Evolutionary conservation across 2,329 filamentous ascomycete genomes (phyloP), one percentile per base, ranked within the genome.

Genomic region (Botrytis elliptica): DNA sequence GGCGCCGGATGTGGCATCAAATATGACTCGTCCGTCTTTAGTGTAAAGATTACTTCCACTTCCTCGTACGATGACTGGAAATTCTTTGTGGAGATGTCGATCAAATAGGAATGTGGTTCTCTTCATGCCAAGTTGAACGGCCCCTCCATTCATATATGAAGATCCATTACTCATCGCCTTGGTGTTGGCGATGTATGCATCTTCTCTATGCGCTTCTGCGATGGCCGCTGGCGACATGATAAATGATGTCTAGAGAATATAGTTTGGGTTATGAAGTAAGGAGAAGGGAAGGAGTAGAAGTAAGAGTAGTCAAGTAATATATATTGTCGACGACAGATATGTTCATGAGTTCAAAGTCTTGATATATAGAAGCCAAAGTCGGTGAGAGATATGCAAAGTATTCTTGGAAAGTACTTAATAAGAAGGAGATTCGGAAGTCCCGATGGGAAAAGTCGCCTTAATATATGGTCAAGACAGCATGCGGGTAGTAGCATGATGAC

Each of bases 1-100:
- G 4, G 93, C 91, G 33, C 93, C 93, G 42, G 91, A 88, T 33
- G 90, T 92, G 1, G 89, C 91, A 80, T 96, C 93, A 22, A 94
- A 86, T 62, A 96, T 87, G 49, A 83, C 84, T 38, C 86, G 85
- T 1, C 90, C 90, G 70, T 81, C 78, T n/a, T 75, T 74, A 9
- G 80, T 77, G 42, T 77, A 73, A 18, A 81, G 69, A 20, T 79
- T 77, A 73, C 78, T 79, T 25, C 80, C 80, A 44, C 79, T 75
- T 36, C 73, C 79, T 20, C 76, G 62, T 42, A 75, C 73, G 10
- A 81, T 78, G n/a, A 79, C 71, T 8, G 78, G 78, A 18, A 78
- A 80, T 10, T 76, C 64, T 52, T 79, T 79, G 57, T 80, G 77
- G 12, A 81, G 76, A 64, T 79, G 67, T 57, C 80, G 74, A 64